Evolutionary conservation across 495 filamentous ascomycete species (phyloP).

Genomic region (Hyaloscypha hepaticicola): DNA sequence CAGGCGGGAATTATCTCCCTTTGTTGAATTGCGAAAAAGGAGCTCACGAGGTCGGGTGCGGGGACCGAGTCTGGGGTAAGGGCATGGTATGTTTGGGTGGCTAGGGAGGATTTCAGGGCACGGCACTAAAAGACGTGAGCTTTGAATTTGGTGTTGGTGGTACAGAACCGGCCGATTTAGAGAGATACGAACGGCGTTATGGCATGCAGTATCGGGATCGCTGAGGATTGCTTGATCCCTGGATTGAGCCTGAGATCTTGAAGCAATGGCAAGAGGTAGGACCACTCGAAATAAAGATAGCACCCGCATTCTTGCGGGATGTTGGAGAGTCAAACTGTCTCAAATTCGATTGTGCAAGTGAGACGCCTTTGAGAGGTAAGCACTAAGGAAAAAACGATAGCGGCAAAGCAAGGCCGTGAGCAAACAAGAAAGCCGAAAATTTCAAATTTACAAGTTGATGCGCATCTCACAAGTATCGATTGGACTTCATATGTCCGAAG

Average conservation of each 20-base stretch:
- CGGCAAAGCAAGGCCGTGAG: not conserved
- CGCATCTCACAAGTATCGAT: too few relatives aligned
- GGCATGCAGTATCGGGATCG: not conserved
- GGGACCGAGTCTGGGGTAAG: not conserved
- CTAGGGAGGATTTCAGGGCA: not conserved
- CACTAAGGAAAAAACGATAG: not conserved
- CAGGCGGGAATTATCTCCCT: conserved; percentile 37
- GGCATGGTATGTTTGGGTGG: not conserved
- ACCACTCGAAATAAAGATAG: not conserved
- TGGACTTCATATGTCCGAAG: too few relatives aligned
- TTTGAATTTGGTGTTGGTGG: not conserved
- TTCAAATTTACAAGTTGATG: too few relatives aligned
- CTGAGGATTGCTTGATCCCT: not conserved
- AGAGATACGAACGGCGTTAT: not conserved
- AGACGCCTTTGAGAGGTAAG: not conserved
- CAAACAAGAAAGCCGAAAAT: not conserved
- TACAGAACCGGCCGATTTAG: too few relatives aligned
- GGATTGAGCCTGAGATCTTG: not conserved
- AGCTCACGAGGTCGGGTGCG: not conserved
- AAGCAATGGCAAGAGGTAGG: not conserved
- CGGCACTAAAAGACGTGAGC: not conserved
- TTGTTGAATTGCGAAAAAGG: conserved; percentile 31
- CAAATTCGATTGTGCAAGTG: too few relatives aligned
- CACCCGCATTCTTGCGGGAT: not conserved
- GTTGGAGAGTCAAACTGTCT: not conserved